Percentiles rank a stretch among this genome's conserved stretches.
phyloP scores from a whole-genome alignment of 208 protist genomes.

The Trypanosoma boissoni region DNA sequence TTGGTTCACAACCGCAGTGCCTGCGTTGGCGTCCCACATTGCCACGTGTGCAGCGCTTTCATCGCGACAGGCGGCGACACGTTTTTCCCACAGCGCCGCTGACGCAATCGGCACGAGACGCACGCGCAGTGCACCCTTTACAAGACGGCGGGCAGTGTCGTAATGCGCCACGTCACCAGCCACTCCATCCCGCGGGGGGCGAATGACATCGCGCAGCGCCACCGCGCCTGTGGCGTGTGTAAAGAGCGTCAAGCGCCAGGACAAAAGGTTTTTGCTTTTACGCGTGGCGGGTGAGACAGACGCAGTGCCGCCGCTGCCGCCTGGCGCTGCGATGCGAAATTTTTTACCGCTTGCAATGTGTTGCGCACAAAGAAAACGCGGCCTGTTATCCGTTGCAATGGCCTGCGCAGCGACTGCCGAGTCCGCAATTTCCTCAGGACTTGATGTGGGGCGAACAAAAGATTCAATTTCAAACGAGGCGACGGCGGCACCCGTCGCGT shows the following conservation, averaged over 20 bases:
- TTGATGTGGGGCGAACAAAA: constrained; percentile 25
- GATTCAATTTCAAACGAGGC: constrained; percentile 17
- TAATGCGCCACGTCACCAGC: constrained; percentile 3
- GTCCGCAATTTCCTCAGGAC: constrained; percentile 13
- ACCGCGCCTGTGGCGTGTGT: constrained; percentile 12
- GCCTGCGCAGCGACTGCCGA: constrained; percentile 17
- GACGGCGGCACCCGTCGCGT: not conserved
- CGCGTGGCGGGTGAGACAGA: no score
- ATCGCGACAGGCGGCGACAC: constrained; percentile 24
- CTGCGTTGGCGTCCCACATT: constrained; percentile 12
- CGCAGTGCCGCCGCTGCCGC: no score
- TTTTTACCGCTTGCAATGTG: not conserved
- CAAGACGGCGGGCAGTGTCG: not conserved
- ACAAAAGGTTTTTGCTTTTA: no score
- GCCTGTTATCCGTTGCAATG: constrained; percentile 12
- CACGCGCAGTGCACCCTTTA: constrained; percentile 5
- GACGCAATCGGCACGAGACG: constrained; percentile 8
- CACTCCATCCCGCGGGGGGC: not conserved
- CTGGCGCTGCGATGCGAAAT: constrained; percentile 2
- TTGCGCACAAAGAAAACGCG: constrained; percentile 17
- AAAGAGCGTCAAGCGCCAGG: constrained; percentile 10
- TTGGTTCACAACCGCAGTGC: constrained; percentile 33
- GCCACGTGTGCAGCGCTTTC: constrained; percentile 26
- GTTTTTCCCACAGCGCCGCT: constrained; percentile 9
- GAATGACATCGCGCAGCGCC: constrained; percentile 4